These are phyloP conservation scores for Plasmodium fragile DNA, from an alignment of 169 alveolate genomes.

Conservation along the genomic window DNA sequence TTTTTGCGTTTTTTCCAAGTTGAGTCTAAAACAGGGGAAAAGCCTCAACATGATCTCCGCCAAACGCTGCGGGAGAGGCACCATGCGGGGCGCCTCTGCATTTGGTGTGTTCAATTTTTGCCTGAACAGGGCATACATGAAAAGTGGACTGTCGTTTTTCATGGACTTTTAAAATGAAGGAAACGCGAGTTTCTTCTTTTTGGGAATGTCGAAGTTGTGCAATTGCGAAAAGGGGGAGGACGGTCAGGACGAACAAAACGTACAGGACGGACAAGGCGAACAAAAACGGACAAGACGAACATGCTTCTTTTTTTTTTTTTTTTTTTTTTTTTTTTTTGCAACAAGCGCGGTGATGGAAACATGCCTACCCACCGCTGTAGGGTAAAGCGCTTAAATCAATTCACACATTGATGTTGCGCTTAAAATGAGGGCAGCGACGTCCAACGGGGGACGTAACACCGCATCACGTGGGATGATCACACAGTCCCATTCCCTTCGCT, in stretches of 20 bases:
- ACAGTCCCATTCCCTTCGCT: background rate
- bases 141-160: background rate
- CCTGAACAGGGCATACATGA: background rate
- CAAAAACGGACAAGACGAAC: background rate
- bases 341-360: background rate
- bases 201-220: background rate
- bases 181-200: background rate
- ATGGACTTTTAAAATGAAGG: background rate
- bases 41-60: background rate
- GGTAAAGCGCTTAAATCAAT: background rate
- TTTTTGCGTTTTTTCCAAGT: background rate
- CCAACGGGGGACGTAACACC: background rate
- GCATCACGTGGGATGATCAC: background rate
- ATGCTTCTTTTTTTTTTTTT: background rate
- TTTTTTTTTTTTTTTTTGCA: background rate
- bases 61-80: background rate
- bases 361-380: background rate
- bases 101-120: background rate
- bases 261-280: no score
- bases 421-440: background rate
- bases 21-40: background rate
- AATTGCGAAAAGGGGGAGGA: background rate
- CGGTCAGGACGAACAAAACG: background rate
- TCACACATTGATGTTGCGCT: background rate
- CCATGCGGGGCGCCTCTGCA: background rate